Base-by-base conservation (phyloP, 140 eudicot genomes). In the Flaveria floridana region DNA sequence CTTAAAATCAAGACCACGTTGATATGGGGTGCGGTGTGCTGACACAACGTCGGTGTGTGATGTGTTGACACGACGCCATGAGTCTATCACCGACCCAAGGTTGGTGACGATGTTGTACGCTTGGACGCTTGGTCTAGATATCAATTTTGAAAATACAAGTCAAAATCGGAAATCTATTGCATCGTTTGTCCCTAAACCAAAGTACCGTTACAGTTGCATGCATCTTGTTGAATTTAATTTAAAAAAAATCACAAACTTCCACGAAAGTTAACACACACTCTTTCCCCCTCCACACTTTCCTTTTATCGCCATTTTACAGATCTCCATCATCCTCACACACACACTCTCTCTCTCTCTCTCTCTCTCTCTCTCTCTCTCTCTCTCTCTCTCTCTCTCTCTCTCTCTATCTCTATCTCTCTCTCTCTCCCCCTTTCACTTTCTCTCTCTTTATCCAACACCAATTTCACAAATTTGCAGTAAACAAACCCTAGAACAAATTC, bases 251-350 rank as follows among this genome's bases (percentile, higher is more conserved):
- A 77, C 65, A 79, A 78, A 61, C n/a, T 64, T 52, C 82, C 46
- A 78, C 58, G 44, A 80, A 74, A 69, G 76, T 26, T 55, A 25
- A 68, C 69, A 71, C 63, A 62, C 11, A 55, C 78, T 2, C 53
- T n/a, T 46, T 41, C 61, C 3, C 59, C 7, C 37, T 28, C 69
- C 46, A 41, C 23, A 67, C 74, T 67, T 74, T 81, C 83, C 71
- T 51, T 75, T 76, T 65, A 78, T 80, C 84, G 50, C 75, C 84
- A 72, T 74, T 34, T 34, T 71, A 52, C 80, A 80, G 87, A 81
- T 78, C 85, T 67, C 76, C 64, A 19, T 48, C 70, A 6, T 44
- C 64, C 68, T 70, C 72, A 39, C 67, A 34, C 80, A 65, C 50
- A 8, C 44, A 3, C 37, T 2, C 37, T 0, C 37, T 0, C 37